Base-by-base conservation (phyloP, 352 stramenopile species). In the Aphanomyces euteiches region DNA sequence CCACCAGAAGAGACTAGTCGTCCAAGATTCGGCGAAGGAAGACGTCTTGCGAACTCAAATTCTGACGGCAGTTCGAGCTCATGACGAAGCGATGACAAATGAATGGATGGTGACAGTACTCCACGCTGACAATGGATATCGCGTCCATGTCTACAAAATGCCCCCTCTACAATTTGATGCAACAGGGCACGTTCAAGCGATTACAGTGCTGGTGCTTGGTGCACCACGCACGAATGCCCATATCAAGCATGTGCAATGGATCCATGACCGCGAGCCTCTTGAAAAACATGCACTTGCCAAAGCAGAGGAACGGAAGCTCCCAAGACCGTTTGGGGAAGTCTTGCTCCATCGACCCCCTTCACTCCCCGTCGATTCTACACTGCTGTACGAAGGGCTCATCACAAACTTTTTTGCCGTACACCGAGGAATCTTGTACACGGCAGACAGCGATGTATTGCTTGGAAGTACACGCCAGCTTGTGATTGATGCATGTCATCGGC, bases 371-470 rank as follows among this genome's bases (percentile, higher is more conserved):
- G 69, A 8, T 37, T 41, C 54, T 7, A 61, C 34, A 7, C 15
- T 15, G 5, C 73, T 94, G 39, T 74, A 92, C 40, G 86, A 94
- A 79, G 86, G 86, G 12, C 72, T 92, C 21, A 83, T 89, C 57
- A 88, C 82, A 60, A 94, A 94, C 66, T 87, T 94, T 39, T 94
- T 89, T 56, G 80, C 90, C 56, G 83, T 90, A 34, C 78, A 82
- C 38, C 58, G 79, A 1, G 75, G 73, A 0, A 71, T n/a, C 10
- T 43, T 94, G 17, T 79, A 78, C 66, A 94, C 86, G 3, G 76
- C 84, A 2, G 60, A 65, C 6, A 65, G 77, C 13, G 67, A 72
- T 40, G 74, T 94, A 17, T 72, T 94, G 37, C 56, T 75, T 3
- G 86, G 86, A 0, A 92, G 82, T 65, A 89, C 80, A 0, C 81